These are phyloP conservation scores for Thermomucor indicae-seudaticae DNA, from an alignment of 371 early-diverging fungal genomes.

Conservation along the genomic window DNA sequence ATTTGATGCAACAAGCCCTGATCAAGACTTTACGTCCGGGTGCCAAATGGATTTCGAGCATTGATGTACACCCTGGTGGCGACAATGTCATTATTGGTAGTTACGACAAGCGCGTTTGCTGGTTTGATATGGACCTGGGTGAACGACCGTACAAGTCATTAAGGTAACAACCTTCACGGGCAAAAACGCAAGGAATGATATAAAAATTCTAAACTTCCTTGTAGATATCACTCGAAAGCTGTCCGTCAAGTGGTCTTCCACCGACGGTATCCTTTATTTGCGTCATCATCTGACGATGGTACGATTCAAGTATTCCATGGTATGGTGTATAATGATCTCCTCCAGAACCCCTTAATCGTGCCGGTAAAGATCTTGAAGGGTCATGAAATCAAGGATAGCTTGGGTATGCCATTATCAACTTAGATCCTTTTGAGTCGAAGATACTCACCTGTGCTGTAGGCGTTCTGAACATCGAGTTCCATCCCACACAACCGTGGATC, in stretches of 20 bases:
- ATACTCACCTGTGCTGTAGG: slow-evolving; percentile 24
- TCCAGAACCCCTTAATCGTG: slow-evolving; percentile 95
- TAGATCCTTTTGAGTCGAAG: not conserved
- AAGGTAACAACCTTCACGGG: slow-evolving; percentile 31
- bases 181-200: not conserved
- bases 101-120: slow-evolving; percentile 89
- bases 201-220: not conserved
- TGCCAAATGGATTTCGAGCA: slow-evolving; percentile 91
- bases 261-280: slow-evolving; percentile 90
- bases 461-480: slow-evolving; percentile 85
- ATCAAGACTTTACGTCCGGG: slow-evolving; percentile 79
- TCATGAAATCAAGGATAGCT: slow-evolving; percentile 66
- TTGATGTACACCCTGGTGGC: slow-evolving; percentile 89
- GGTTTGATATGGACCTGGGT: slow-evolving; percentile 96
- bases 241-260: slow-evolving; percentile 88
- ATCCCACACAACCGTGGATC: slow-evolving; percentile 96
- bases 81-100: slow-evolving; percentile 95
- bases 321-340: slow-evolving; percentile 91
- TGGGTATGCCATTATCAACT: slow-evolving; percentile 47
- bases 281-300: slow-evolving; percentile 92
- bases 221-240: slow-evolving; percentile 82
- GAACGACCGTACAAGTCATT: slow-evolving; percentile 89
- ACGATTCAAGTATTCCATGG: slow-evolving; percentile 94
- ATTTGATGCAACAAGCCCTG: slow-evolving; percentile 83
- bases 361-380: slow-evolving; percentile 93